Evolutionary conservation across 2,329 filamentous ascomycete genomes (phyloP).

Genomic region (Mollisiaceae sp.): DNA sequence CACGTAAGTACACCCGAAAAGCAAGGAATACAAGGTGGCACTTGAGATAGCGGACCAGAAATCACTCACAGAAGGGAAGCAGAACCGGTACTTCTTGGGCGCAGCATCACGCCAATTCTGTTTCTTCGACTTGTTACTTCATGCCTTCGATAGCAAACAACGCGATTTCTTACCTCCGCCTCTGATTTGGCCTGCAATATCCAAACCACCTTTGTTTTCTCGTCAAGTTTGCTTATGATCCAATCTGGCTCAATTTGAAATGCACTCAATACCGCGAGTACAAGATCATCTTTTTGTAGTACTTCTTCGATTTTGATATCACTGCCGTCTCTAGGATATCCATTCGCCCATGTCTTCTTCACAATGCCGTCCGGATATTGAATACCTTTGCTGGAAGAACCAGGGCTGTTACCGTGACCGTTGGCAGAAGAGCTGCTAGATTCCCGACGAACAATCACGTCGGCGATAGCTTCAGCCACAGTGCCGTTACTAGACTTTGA

Average conservation of each 20-base stretch:
- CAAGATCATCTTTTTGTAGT: constrained; percentile 72
- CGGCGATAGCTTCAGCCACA: not conserved
- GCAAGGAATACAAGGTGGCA: not conserved
- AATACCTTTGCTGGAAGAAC: constrained; percentile 27
- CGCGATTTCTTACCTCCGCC: constrained; percentile 51
- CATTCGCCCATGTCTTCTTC: constrained; percentile 79
- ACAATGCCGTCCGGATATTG: constrained; percentile 62
- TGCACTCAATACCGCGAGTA: constrained; percentile 82
- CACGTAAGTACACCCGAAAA: not conserved
- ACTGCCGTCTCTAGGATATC: constrained; percentile 63
- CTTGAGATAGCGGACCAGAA: too few species aligned
- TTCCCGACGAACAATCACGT: not conserved
- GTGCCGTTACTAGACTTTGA: not conserved
- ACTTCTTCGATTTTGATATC: constrained; percentile 91
- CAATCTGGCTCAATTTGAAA: constrained; percentile 80
- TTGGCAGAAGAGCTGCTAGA: not conserved
- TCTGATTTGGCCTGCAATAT: constrained; percentile 60
- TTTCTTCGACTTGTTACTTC: constrained; percentile 47
- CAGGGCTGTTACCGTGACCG: not conserved
- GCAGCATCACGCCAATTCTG: constrained; percentile 54
- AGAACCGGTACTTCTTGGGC: constrained; percentile 66
- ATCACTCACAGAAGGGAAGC: constrained; percentile 64
- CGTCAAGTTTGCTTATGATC: constrained; percentile 62
- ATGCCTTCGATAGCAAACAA: not conserved
- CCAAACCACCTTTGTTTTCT: constrained; percentile 65